Evolutionary conservation across 2,329 filamentous ascomycete species (phyloP).

Genomic region (Fusarium sterilihyphosum): DNA sequence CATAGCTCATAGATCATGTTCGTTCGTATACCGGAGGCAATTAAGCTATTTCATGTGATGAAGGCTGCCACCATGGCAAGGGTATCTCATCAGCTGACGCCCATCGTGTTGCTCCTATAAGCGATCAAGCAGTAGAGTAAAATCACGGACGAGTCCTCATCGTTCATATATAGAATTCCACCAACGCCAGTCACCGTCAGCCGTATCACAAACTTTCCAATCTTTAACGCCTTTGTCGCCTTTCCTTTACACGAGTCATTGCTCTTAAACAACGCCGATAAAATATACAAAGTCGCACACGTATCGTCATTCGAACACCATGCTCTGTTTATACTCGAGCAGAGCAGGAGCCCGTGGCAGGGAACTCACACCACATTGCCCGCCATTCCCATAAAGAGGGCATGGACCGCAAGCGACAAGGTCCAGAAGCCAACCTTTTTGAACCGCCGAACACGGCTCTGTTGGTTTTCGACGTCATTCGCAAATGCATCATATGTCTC

Average conservation of each 20-base stretch:
- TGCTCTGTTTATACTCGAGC: conserved; percentile 7
- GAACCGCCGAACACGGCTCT: conserved; percentile 84
- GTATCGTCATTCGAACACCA: conserved; percentile 7
- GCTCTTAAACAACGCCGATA: background rate
- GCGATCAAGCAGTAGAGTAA: conserved; percentile 20
- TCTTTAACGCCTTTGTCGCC: conserved; percentile 34
- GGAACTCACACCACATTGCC: conserved; percentile 71
- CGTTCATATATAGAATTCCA: conserved; percentile 12
- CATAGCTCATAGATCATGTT: conserved; percentile 24
- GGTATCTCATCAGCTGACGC: conserved; percentile 32
- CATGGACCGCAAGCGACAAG: conserved; percentile 89
- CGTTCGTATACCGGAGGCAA: conserved; percentile 15
- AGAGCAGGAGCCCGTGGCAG: background rate
- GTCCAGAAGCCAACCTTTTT: conserved; percentile 99
- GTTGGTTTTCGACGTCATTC: conserved; percentile 87
- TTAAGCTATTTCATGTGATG: conserved; percentile 13
- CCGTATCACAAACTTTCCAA: conserved; percentile 5
- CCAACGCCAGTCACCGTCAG: conserved; percentile 15
- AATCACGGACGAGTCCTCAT: conserved; percentile 7
- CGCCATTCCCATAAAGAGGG: conserved; percentile 93
- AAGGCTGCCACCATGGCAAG: conserved; percentile 23
- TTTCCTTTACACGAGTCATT: conserved; percentile 22
- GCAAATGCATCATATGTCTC: conserved; percentile 97
- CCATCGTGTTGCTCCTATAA: conserved; percentile 6
- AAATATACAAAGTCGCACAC: conserved; percentile 29